Base-by-base conservation (phyloP, 768 basidiomycete genomes). In the Strobilomyces dryophilus region DNA sequence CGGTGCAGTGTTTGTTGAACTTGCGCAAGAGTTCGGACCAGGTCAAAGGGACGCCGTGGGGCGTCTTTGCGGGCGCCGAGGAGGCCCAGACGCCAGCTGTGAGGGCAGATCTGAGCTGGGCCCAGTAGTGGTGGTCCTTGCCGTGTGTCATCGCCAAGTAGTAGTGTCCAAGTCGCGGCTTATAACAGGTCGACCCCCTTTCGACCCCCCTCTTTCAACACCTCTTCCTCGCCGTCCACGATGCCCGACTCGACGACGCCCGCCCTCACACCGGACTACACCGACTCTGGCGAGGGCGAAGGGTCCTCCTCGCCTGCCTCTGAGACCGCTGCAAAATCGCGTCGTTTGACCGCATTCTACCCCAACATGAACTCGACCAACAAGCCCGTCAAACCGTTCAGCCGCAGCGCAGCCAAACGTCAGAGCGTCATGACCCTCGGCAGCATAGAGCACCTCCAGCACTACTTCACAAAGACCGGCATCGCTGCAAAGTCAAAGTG, bases 361-460 rank as follows among this genome's bases (percentile, higher is more conserved):
- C 88, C 89, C 0, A 84, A 86, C 68, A 71, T 82, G 63, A 87
- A 84, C 66, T 74, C 84, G 8, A 65, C 76, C 12, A 87, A 85
- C 67, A 92, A 89, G 65, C 82, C 80, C 0, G 76, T 81, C 69
- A 93, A 92, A 27, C 89, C 91, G 2, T 95, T 94, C 77, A 89
- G 88, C 61, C 76, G 88, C 57, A 92, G 89, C 55, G 95, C 95
- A 0, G 91, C 92, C 5, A 95, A 94, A 72, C 82, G 95, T 40
- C 90, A 92, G 69, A 92, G 89, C 61, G 94, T 98, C 18, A 88
- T 95, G 84, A 84, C 92, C 0, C 73, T 98, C 17, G 94, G 94
- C n/a, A 93, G 91, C 66, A 98, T 98, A 60, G 89, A 95, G 66
- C 91, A 97, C 67, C 79, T 98, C 39, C 95, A 98, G 71, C 87